phyloP scores from a whole-genome alignment of 208 protist species.

The Novymonas esmeraldas region DNA sequence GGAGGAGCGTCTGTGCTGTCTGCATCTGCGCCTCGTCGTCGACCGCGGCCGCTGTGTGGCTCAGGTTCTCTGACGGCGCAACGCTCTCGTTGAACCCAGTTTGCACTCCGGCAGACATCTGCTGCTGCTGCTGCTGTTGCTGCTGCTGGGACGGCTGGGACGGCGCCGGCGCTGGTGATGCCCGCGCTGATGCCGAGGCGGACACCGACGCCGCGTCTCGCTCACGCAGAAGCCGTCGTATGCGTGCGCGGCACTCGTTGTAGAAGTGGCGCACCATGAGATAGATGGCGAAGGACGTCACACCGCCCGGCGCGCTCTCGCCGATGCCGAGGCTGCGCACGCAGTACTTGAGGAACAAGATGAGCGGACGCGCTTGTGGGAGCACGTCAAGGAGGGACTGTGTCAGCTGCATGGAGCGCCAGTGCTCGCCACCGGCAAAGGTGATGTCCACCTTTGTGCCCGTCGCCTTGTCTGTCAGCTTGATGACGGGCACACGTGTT shows the following conservation, averaged over 20 bases:
- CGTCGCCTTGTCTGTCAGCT: constrained; percentile 68
- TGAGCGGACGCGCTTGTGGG: constrained; percentile 67
- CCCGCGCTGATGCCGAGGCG: background rate
- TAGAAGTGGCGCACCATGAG: constrained; percentile 86
- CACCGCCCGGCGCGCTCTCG: constrained; percentile 70
- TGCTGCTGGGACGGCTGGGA: background rate
- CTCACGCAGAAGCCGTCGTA: constrained; percentile 42
- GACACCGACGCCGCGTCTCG: constrained; percentile 12
- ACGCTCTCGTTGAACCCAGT: no score
- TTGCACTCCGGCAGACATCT: no score
- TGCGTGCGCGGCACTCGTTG: constrained; percentile 55
- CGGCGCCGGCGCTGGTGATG: background rate
- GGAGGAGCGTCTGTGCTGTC: no score
- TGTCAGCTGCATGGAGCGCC: constrained; percentile 83
- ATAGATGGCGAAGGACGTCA: constrained; percentile 88
- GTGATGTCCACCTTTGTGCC: constrained; percentile 80
- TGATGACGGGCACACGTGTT: constrained; percentile 86
- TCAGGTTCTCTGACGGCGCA: no score
- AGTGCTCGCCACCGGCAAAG: constrained; percentile 88
- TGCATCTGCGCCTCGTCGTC: no score
- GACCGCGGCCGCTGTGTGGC: background rate
- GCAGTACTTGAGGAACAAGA: constrained; percentile 86
- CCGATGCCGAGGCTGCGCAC: constrained; percentile 66
- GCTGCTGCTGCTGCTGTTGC: constrained; percentile 7
- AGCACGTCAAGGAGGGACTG: constrained; percentile 56